A percentile compares a stretch with the other conserved stretches of the same genome.
Evolutionary conservation across 2,329 filamentous ascomycete species (phyloP).

Genomic region (Pochonia chlamydosporia): DNA sequence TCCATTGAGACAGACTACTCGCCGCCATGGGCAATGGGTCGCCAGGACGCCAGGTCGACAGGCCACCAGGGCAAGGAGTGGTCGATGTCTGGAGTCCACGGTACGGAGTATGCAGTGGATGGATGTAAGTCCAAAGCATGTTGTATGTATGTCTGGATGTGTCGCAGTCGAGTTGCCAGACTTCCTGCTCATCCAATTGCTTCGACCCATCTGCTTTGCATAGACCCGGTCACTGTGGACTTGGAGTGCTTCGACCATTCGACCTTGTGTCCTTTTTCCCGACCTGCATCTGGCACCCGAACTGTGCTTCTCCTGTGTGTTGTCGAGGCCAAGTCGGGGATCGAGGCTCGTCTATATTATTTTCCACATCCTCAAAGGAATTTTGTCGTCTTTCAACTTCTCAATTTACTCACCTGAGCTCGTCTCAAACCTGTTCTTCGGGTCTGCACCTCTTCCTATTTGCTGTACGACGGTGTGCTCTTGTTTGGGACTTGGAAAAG

Average conservation of each 20-base stretch:
- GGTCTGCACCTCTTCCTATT: not conserved
- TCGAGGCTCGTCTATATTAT: slow-evolving; percentile 4
- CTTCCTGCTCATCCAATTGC: not conserved
- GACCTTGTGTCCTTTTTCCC: slow-evolving; percentile 1
- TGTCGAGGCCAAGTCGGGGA: not conserved
- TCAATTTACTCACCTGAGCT: not conserved
- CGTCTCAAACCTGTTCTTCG: not conserved
- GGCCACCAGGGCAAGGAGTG: not conserved
- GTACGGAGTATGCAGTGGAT: not conserved
- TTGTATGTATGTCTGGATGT: not conserved
- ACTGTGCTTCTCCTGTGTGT: not conserved
- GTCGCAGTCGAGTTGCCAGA: not conserved
- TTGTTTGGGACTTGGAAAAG: too few relatives aligned
- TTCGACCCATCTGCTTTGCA: not conserved
- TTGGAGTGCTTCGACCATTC: not conserved
- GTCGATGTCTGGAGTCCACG: too few relatives aligned
- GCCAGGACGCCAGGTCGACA: not conserved
- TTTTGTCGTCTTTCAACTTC: not conserved
- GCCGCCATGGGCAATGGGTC: not conserved
- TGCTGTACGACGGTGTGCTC: too few relatives aligned
- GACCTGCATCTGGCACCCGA: not conserved
- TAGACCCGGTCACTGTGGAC: not conserved
- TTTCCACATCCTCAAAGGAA: not conserved
- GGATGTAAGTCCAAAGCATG: not conserved
- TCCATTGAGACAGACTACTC: not conserved